Evolutionary conservation across 2,329 filamentous ascomycete genomes (phyloP), one percentile per base, ranked within the genome.

Genomic region (Cryoendolithus antarcticus): DNA sequence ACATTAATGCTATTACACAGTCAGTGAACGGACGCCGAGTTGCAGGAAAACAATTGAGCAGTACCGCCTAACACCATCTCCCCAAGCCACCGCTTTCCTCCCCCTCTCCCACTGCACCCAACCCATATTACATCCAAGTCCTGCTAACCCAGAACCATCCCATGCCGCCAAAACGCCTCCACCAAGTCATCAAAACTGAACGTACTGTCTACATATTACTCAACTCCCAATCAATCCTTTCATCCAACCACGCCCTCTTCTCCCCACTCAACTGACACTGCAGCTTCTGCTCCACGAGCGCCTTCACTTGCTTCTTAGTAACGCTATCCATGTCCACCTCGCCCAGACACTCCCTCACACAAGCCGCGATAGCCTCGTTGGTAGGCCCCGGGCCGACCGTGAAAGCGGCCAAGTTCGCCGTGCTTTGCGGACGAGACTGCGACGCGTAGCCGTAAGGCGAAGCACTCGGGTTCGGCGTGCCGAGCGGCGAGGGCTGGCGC

Each of bases 291-390:
- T 98, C 91, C 9, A 94, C 86, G 33, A 96, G 72, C 3, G 84
- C 88, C 60, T 67, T 67, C 58, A 77, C 65, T 65, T 96, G 89
- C 68, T 98, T 98, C 77, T 96, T 98, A 6, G 91, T 98, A 35
- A 96, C 85, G n/a, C 75, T 89, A 59, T 98, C 91, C 32, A 98
- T 70, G 60, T 98, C 89, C 1, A 95, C 86, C 54, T 95, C 89
- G n/a, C 71, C 65, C 45, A 98, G 69, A 51, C 91, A 91, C 37
- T 72, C 69, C 54, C 86, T 82, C 45, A 96, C 89, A 2, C 84
- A 82, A 44, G 93, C 83, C 11, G 85, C 72, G 48, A 98, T 95
- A 44, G 77, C 73, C 34, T 67, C 69, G 53, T 96, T 88, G 48
- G 82, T 84, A 0, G 86, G 83, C 0, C 84, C 86, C 24, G 24